Evolutionary conservation across 2,329 filamentous ascomycete species (phyloP).

Genomic region (Diaporthe vaccinii): DNA sequence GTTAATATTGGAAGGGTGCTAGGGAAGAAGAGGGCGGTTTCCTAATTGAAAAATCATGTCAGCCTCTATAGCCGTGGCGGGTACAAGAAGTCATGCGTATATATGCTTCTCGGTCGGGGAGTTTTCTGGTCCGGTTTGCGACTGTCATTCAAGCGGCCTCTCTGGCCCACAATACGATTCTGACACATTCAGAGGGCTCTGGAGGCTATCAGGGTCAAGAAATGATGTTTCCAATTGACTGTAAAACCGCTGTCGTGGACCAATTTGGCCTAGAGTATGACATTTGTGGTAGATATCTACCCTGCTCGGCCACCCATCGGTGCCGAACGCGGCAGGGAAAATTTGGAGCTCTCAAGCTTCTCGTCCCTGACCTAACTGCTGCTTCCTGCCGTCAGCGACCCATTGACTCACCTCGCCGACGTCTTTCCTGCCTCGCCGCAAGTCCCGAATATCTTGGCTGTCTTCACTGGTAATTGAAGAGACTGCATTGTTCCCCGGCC

Average conservation of each 20-base stretch:
- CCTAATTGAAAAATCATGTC: not conserved
- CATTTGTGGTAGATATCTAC: not conserved
- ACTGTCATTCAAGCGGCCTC: no score
- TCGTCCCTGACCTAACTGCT: conserved; percentile 24
- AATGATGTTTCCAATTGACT: not conserved
- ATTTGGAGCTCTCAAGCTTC: conserved; percentile 17
- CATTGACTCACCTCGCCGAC: not conserved
- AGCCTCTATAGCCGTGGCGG: not conserved
- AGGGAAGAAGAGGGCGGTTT: not conserved
- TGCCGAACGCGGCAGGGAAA: conserved; percentile 30
- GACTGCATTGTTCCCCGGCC: no score
- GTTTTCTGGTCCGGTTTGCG: not conserved
- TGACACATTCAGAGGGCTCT: not conserved
- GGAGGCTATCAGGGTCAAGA: not conserved
- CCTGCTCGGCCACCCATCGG: conserved; percentile 1
- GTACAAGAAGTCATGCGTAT: not conserved
- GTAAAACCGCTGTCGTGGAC: not conserved
- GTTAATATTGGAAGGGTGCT: not conserved
- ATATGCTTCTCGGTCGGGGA: not conserved
- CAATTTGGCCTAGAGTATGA: not conserved
- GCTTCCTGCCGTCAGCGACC: not conserved
- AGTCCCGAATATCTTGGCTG: not conserved
- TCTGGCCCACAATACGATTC: not conserved
- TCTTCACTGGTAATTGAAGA: not conserved
- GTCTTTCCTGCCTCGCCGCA: not conserved